phyloP scores from a whole-genome alignment of 2,329 filamentous ascomycete species.

The Claviceps paspali region DNA sequence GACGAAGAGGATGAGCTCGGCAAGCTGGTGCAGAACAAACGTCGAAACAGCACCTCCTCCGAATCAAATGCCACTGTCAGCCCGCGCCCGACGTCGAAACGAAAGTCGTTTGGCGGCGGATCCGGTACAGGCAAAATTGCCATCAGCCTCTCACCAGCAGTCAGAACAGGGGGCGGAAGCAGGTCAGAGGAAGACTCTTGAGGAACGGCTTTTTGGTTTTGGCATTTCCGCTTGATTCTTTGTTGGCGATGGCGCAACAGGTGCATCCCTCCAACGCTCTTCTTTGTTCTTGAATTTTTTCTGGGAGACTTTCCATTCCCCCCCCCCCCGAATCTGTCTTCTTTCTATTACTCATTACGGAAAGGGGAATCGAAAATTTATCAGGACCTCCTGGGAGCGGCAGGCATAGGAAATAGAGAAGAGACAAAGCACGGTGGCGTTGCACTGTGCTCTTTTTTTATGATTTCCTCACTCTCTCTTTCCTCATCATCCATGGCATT shows the following conservation, averaged over 20 bases:
- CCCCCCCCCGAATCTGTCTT: too few species aligned
- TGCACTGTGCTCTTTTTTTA: too few species aligned
- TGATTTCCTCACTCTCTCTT: too few species aligned
- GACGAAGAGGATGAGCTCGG: constrained; percentile 80
- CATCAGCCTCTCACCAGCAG: constrained; percentile 36
- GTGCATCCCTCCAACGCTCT: not conserved
- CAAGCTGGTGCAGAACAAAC: constrained; percentile 56
- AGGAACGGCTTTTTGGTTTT: too few species aligned
- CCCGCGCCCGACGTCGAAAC: constrained; percentile 17
- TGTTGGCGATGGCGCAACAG: constrained; percentile 9
- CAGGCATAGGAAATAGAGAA: too few species aligned
- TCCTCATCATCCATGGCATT: too few species aligned
- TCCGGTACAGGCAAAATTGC: constrained; percentile 36
- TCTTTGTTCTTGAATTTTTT: too few species aligned
- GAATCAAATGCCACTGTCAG: constrained; percentile 23
- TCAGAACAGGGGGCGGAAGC: constrained; percentile 24
- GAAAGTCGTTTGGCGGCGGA: constrained; percentile 27
- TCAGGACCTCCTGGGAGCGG: too few species aligned
- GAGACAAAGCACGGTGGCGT: too few species aligned
- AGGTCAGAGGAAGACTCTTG: constrained; percentile 26
- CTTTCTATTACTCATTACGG: too few species aligned
- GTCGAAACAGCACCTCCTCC: constrained; percentile 42
- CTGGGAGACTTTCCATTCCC: too few species aligned
- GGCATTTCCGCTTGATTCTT: not conserved
- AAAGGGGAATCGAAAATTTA: too few species aligned